Evolutionary conservation across 371 early-diverging fungal genomes (phyloP), one percentile per base, ranked within the genome.

Genomic region (Mucor racemosus): DNA sequence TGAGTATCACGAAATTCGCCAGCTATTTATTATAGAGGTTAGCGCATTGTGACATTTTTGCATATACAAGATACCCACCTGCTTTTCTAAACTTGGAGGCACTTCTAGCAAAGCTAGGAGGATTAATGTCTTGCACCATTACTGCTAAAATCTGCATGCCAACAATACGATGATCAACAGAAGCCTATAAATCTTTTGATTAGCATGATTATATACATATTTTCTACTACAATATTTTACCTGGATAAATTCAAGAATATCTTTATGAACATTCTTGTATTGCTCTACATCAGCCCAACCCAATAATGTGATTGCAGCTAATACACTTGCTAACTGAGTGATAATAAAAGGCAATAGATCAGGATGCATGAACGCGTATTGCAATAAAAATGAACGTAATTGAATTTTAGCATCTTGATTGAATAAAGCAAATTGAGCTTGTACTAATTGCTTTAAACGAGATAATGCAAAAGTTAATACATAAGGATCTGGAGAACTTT

Each of bases 1-100:
- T 94, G 92, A 15, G 81, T 78, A 76, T 95, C 95, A 48, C 94
- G 85, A 74, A 95, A 96, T 38, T 88, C 89, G 34, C 92, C 88
- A 14, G 94, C 95, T 80, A 21, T 35, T 7, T 39, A 42, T 42
- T 9, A 68, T 33, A 55, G 64, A 17, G 14, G 48, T 59, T 26
- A 54, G n/a, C 15, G 39, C 14, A 50, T 50, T 38, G 13, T 34
- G 15, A 3, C 58, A 35, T 40, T n/a, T 55, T 34, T n/a, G 55
- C n/a, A 35, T 14, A 34, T 13, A 5, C 13, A 14, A 33, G 11
- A 0, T 26, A 14, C 58, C 60, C 72, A 86, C 89, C 87, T 55
- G 87, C 82, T 75, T 92, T 91, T 65, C 92, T 78, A 74, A 91
- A 89, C 67, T 83, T 79, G 1, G 90, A 79, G 36, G 89, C 77